Percentiles rank a stretch among this genome's conserved stretches.
Evolutionary conservation across 179 eudicot species (phyloP).

Genomic region (Sideroxylon spinosum): DNA sequence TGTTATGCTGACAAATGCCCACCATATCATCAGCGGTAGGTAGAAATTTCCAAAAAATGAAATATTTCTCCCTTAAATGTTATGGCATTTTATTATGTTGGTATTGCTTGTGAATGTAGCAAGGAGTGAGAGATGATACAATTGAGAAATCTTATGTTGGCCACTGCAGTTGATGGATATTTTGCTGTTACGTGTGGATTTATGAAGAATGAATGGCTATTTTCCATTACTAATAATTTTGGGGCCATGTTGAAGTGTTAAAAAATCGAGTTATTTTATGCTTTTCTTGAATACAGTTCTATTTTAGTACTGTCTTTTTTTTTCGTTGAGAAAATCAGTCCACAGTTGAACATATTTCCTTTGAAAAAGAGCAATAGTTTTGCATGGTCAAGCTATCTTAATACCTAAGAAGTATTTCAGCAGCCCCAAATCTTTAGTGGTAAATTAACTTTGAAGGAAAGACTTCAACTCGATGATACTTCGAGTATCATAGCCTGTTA

Average conservation of each 20-base stretch:
- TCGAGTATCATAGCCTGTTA: too few relatives aligned
- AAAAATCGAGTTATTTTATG: slow-evolving; percentile 14
- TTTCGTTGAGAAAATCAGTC: slow-evolving; percentile 5
- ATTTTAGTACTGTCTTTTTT: neutral
- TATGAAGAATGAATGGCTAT: neutral
- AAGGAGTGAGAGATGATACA: neutral
- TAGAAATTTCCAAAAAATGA: neutral
- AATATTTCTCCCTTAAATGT: neutral
- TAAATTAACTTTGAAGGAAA: too few relatives aligned
- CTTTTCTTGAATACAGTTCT: slow-evolving; percentile 4
- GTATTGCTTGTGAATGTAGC: neutral
- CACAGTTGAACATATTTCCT: neutral
- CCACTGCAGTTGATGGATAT: neutral
- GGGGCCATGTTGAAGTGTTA: slow-evolving; percentile 18
- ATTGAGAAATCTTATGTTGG: neutral
- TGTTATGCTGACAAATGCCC: neutral
- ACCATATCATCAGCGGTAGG: neutral
- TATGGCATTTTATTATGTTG: neutral
- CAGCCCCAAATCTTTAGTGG: too few relatives aligned
- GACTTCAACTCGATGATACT: too few relatives aligned
- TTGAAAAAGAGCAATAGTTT: too few relatives aligned
- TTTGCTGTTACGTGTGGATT: neutral
- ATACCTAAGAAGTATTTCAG: too few relatives aligned
- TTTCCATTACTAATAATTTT: slow-evolving; percentile 24
- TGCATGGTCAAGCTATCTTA: too few relatives aligned